Evolutionary conservation across 768 basidiomycete species (phyloP).

Genomic region (Leccinum aurantiacum): DNA sequence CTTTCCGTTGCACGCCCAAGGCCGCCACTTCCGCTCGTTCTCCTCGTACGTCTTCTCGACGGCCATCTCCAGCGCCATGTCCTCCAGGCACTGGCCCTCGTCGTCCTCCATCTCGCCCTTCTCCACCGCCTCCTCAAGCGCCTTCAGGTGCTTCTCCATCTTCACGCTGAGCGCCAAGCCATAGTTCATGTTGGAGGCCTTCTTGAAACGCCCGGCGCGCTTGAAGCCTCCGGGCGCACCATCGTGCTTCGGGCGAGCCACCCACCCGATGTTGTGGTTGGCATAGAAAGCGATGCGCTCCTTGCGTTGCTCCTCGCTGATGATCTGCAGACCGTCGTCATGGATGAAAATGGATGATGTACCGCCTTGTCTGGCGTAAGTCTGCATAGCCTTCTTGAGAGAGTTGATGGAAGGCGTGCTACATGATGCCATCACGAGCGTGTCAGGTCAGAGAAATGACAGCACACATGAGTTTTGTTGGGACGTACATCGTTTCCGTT

Average conservation of each 20-base stretch:
- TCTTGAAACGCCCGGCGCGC: slow-evolving; percentile 83
- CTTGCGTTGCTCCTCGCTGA: slow-evolving; percentile 47
- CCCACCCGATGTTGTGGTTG: slow-evolving; percentile 57
- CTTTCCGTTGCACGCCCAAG: slow-evolving; percentile 78
- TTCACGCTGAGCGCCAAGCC: slow-evolving; percentile 48
- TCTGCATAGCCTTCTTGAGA: slow-evolving; percentile 61
- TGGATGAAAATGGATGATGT: slow-evolving; percentile 57
- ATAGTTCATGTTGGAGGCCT: slow-evolving; percentile 91
- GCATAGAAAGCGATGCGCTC: slow-evolving; percentile 53
- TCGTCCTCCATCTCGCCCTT: slow-evolving; percentile 42
- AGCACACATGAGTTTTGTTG: no score
- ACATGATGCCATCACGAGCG: slow-evolving; percentile 3
- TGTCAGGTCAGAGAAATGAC: not conserved
- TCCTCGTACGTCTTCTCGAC: slow-evolving; percentile 71
- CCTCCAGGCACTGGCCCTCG: slow-evolving; percentile 50
- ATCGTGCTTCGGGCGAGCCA: slow-evolving; percentile 55
- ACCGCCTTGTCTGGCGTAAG: slow-evolving; percentile 66
- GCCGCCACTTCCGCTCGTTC: slow-evolving; percentile 56
- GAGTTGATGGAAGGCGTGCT: slow-evolving; percentile 76
- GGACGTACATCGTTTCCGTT: slow-evolving; percentile 71
- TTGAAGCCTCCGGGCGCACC: slow-evolving; percentile 27
- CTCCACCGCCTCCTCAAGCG: slow-evolving; percentile 47
- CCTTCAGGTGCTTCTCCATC: slow-evolving; percentile 36
- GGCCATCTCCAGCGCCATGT: slow-evolving; percentile 67
- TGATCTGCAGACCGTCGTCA: slow-evolving; percentile 58